Conservation (phyloP, 2,329 filamentous ascomycete genomes). For the Magnaporthiopsis poae region DNA sequence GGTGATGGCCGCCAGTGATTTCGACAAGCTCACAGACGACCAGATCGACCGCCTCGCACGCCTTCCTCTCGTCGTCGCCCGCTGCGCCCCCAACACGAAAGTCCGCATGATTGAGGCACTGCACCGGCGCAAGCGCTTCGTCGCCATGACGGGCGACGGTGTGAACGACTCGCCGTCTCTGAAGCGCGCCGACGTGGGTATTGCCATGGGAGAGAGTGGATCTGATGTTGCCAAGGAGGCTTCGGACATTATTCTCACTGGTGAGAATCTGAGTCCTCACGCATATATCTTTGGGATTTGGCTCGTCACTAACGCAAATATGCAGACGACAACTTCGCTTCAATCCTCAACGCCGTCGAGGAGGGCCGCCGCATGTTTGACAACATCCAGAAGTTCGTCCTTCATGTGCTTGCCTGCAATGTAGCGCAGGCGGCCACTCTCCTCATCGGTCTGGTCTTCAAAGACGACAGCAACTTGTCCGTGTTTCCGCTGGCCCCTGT, state of each 20-base stretch:
- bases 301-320: background rate
- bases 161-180: conserved; percentile 59
- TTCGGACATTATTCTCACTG: conserved; percentile 55
- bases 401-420: conserved; percentile 51
- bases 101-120: conserved; percentile 61
- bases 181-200: conserved; percentile 55
- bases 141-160: conserved; percentile 63
- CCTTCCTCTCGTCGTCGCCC: conserved; percentile 49
- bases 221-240: conserved; percentile 56
- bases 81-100: conserved; percentile 53
- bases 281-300: background rate
- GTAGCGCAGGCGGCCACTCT: conserved; percentile 53
- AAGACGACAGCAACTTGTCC: conserved; percentile 46
- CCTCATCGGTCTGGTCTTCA: conserved; percentile 55
- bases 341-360: conserved; percentile 7
- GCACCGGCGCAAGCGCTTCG: conserved; percentile 49
- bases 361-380: conserved; percentile 49
- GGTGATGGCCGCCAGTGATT: conserved; percentile 49
- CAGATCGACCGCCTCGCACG: conserved; percentile 48
- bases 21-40: conserved; percentile 46
- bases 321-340: conserved; percentile 55
- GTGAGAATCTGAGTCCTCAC: background rate
- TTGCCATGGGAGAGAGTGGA: conserved; percentile 52
- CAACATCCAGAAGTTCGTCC: conserved; percentile 57
- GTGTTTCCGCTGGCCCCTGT: conserved; percentile 58